A percentile compares a stretch with the other conserved stretches of the same genome.
These are phyloP conservation scores for Lindgomyces ingoldianus DNA, from an alignment of 495 filamentous ascomycete genomes.

Conservation along the genomic window DNA sequence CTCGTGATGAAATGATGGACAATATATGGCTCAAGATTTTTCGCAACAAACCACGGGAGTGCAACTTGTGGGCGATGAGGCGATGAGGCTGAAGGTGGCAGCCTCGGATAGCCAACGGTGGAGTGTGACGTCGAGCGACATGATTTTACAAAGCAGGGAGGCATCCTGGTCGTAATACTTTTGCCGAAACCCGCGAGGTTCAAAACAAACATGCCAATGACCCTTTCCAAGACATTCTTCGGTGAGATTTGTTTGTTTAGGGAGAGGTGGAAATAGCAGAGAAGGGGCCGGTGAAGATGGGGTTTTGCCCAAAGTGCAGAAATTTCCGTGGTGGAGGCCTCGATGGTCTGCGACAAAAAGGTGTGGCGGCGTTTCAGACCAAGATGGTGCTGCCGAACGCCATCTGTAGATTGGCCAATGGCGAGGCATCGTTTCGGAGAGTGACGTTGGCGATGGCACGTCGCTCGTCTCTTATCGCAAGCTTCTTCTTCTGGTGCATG, in stretches of 20 bases:
- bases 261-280: no score
- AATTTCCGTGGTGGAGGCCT: not conserved
- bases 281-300: not conserved
- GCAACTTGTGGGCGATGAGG: no score
- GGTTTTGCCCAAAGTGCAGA: not conserved
- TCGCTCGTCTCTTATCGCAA: not conserved
- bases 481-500: not conserved
- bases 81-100: not conserved
- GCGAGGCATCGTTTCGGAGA: not conserved
- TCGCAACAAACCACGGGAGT: no score
- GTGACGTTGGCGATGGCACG: not conserved
- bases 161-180: not conserved
- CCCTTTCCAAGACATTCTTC: not conserved
- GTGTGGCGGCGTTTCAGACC: not conserved
- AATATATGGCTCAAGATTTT: no score
- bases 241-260: no score
- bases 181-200: not conserved
- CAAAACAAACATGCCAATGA: not conserved
- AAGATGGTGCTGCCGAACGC: not conserved
- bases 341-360: not conserved
- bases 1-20: no score
- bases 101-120: not conserved
- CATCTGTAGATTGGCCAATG: not conserved
- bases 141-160: not conserved
- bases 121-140: not conserved